Conservation (phyloP, 1,139 yeast genomes). For the Pichia sp. region DNA sequence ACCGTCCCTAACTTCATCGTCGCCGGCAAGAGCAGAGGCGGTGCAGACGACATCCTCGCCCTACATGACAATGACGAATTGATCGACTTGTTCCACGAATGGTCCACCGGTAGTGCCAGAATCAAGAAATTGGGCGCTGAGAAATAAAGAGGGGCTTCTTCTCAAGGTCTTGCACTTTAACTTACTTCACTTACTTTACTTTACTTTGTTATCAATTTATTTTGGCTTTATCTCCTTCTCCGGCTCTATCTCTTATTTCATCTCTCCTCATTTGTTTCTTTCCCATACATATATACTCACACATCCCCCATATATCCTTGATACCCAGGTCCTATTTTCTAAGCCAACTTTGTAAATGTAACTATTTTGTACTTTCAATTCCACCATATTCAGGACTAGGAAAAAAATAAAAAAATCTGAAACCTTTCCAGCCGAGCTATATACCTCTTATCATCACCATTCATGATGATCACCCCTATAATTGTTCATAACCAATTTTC, state of each 20-base stretch:
- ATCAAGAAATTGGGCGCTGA: constrained; percentile 42
- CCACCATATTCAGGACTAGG: background rate
- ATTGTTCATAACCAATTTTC: background rate
- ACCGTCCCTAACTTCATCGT: constrained; percentile 73
- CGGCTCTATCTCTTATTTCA: too few relatives aligned
- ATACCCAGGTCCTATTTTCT: too few relatives aligned
- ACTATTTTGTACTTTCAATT: background rate
- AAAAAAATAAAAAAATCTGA: background rate
- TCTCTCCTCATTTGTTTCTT: too few relatives aligned
- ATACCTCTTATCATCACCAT: background rate
- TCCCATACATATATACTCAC: too few relatives aligned
- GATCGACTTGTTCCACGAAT: constrained; percentile 43
- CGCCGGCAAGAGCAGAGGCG: constrained; percentile 64
- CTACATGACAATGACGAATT: constrained; percentile 57
- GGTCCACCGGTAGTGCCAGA: constrained; percentile 60
- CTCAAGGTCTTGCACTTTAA: background rate
- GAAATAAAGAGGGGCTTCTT: background rate
- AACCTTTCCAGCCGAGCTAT: background rate
- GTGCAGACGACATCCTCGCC: constrained; percentile 69
- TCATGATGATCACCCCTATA: background rate
- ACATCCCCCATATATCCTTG: too few relatives aligned
- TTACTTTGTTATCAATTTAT: too few relatives aligned
- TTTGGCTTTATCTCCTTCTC: too few relatives aligned
- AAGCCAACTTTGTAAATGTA: too few relatives aligned
- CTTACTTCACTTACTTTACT: too few relatives aligned